These are phyloP conservation scores for Chondrus crispus DNA, from an alignment of 23 red algal species.

Conservation along the genomic window DNA sequence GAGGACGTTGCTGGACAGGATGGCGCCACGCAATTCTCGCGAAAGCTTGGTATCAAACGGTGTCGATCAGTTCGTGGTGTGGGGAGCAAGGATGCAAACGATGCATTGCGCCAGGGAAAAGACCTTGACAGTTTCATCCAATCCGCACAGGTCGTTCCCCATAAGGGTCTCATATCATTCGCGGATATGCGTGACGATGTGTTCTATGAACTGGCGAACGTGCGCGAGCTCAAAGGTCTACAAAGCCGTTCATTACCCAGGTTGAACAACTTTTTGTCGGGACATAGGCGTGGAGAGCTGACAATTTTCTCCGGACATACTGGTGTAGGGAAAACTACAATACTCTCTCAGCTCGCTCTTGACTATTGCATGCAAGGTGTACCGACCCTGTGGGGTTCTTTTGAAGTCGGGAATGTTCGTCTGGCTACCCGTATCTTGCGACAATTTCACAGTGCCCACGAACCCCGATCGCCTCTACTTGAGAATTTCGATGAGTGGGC, in stretches of 20 bases:
- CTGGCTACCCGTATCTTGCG: constrained; percentile 58
- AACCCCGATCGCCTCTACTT: not conserved
- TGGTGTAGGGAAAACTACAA: constrained; percentile 92
- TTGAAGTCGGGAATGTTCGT: constrained; percentile 63
- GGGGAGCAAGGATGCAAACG: constrained; percentile 81
- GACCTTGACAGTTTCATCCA: constrained; percentile 62
- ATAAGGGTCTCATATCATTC: constrained; percentile 74
- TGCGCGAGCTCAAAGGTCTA: constrained; percentile 28
- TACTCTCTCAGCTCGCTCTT: constrained; percentile 83
- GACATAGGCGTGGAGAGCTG: constrained; percentile 83
- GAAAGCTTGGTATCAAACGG: constrained; percentile 72
- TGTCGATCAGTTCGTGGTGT: constrained; percentile 63
- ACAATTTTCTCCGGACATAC: constrained; percentile 84
- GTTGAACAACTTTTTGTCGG: constrained; percentile 69
- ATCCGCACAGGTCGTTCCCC: constrained; percentile 30
- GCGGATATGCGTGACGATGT: constrained; percentile 77
- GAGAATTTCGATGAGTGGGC: constrained; percentile 54
- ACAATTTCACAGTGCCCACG: constrained; percentile 34
- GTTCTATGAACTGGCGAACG: constrained; percentile 40
- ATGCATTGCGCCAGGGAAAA: constrained; percentile 58
- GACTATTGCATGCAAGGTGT: constrained; percentile 89
- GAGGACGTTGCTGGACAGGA: constrained; percentile 77
- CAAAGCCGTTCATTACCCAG: constrained; percentile 57
- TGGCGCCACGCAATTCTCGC: constrained; percentile 68
- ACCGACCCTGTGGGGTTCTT: constrained; percentile 90